Percentiles rank a stretch among this genome's conserved stretches.
Evolutionary conservation across 805 yeast species (phyloP).

Genomic region (Brettanomyces naardenensis): DNA sequence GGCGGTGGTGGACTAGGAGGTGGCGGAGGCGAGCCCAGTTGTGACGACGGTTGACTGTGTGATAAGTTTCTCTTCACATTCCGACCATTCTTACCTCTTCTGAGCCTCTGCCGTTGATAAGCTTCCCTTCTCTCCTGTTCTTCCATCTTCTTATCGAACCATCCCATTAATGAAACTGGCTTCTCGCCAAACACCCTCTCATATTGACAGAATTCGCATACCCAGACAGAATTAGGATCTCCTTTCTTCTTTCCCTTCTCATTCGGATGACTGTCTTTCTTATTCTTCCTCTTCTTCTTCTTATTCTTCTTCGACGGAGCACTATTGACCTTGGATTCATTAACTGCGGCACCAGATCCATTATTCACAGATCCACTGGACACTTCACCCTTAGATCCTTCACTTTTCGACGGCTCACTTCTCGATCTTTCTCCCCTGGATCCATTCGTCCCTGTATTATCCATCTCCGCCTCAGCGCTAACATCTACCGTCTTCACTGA

Average conservation of each 20-base stretch:
- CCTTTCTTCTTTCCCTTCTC: conserved; percentile 4
- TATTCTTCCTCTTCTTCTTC: conserved; percentile 10
- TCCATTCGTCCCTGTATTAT: background rate
- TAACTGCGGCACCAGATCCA: background rate
- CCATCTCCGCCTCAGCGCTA: background rate
- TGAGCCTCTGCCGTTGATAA: conserved; percentile 13
- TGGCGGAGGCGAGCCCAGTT: background rate
- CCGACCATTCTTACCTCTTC: conserved; percentile 7
- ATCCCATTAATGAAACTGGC: conserved; percentile 36
- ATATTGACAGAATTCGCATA: conserved; percentile 42
- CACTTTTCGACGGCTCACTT: background rate
- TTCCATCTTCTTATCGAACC: conserved; percentile 32
- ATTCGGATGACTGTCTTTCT: background rate
- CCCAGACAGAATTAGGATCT: conserved; percentile 16
- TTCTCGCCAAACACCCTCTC: conserved; percentile 38
- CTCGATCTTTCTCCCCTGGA: background rate
- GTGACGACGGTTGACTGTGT: background rate
- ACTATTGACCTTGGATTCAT: background rate
- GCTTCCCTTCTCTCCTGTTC: conserved; percentile 24
- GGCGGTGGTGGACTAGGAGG: conserved; percentile 7
- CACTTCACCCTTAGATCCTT: too few relatives aligned
- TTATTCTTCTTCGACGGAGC: conserved; percentile 9
- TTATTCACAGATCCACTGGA: background rate
- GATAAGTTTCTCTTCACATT: conserved; percentile 2
- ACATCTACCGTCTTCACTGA: background rate